Base-by-base conservation (phyloP, 1,284 basidiomycete species). In the Cutaneotrichosporon spelunceum region DNA sequence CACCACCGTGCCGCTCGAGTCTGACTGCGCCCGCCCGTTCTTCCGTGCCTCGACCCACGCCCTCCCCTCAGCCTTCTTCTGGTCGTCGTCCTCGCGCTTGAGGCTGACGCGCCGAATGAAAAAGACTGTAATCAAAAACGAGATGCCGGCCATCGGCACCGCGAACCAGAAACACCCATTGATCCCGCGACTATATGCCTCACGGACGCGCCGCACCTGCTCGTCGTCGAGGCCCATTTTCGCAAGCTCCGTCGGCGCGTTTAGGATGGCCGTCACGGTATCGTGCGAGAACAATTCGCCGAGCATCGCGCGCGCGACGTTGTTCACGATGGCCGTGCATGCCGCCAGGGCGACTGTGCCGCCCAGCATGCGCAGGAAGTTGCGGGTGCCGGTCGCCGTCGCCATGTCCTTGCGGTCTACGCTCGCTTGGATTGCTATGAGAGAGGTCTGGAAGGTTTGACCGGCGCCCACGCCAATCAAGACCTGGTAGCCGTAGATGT, bases 401-500 rank as follows among this genome's bases (percentile, higher is more conserved):
- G 72, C 73, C 72, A 74, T 73, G 50, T 73, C 72, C 27, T 66
- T 68, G 19, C 72, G 58, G 10, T 58, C 54, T 16, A 70, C 69
- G 5, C 63, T 56, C 13, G 70, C 77, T 72, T 90, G 88, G 60
- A 89, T 85, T 33, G 80, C 72, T 23, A 73, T 67, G 1, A 73
- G 60, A 0, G 63, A 65, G 1, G 72, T 73, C 57, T 73, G 72
- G 53, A 72, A 70, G 2, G 72, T 73, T 59, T 70, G 68, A 2
- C 89, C 89, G 14, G 87, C 85, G 1, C 88, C 89, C 1, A 83
- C 72, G 0, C 87, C 88, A 1, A 84, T 82, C 1, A 90, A 71
- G 3, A 90, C 68, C 82, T 89, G 87, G 65, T 81, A 88, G 13
- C 88, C 80, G 1, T 88, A 84, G 23, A 87, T 75, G 2, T 83